Percentiles rank a stretch among this genome's conserved stretches.
phyloP scores from a whole-genome alignment of 257 asterid species.

The Catharanthus roseus region DNA sequence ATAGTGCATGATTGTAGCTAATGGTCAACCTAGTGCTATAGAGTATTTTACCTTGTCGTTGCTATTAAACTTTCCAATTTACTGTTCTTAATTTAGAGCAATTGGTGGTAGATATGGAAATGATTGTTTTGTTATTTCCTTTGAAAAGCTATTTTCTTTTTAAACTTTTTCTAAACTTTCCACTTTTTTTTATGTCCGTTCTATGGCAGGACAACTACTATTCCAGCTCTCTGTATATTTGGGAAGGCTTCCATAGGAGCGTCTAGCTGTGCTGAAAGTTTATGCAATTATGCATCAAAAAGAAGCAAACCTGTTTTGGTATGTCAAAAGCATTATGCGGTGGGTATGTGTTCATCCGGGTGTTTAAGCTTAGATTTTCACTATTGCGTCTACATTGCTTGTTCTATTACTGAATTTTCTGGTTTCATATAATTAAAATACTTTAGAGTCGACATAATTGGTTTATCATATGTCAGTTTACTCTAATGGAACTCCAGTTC shows the following conservation, averaged over 20 bases:
- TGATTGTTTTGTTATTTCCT: not conserved
- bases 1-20: not conserved
- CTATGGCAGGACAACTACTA: constrained; percentile 61
- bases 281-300: constrained; percentile 34
- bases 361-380: not conserved
- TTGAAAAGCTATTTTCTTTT: not conserved
- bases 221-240: constrained; percentile 78
- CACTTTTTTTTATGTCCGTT: constrained; percentile 7
- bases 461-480: not conserved
- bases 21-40: not conserved
- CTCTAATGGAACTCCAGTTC: not conserved
- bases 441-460: not conserved
- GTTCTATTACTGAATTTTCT: too few species aligned
- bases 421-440: not conserved
- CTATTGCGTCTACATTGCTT: not conserved
- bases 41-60: constrained; percentile 1
- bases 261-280: constrained; percentile 43
- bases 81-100: not conserved
- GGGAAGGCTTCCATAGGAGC: constrained; percentile 63
- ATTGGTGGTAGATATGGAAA: not conserved
- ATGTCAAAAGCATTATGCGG: constrained; percentile 10
- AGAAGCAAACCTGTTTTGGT: constrained; percentile 70
- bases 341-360: not conserved
- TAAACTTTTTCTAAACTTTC: not conserved
- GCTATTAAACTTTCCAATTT: not conserved